phyloP scores from a whole-genome alignment of 2,329 filamentous ascomycete genomes.

The Eutypa lata region DNA sequence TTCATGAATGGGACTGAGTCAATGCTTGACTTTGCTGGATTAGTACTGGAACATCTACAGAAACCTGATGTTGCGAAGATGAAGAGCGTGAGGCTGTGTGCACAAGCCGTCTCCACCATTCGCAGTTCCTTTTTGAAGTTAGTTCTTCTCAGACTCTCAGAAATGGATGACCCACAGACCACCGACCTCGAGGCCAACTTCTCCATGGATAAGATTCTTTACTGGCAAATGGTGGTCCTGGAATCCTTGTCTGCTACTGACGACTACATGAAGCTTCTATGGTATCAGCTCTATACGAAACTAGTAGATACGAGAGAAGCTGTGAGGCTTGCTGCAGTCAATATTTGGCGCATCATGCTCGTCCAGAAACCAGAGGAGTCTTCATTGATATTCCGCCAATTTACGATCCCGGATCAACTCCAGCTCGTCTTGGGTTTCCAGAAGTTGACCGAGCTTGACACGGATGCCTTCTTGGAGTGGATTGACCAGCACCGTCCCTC shows the following conservation, averaged over 20 bases:
- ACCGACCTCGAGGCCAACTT: conserved; percentile 60
- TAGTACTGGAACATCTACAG: conserved; percentile 83
- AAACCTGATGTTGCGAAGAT: conserved; percentile 74
- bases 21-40: conserved; percentile 81
- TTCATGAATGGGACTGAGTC: conserved; percentile 85
- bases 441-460: conserved; percentile 82
- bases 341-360: conserved; percentile 85
- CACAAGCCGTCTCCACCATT: conserved; percentile 74
- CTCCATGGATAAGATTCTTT: conserved; percentile 82
- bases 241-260: conserved; percentile 73
- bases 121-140: conserved; percentile 75
- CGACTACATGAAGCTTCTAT: conserved; percentile 81
- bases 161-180: conserved; percentile 66
- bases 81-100: conserved; percentile 90
- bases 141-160: conserved; percentile 76
- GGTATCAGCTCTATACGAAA: conserved; percentile 90
- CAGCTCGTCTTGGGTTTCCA: conserved; percentile 74
- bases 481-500: conserved; percentile 77
- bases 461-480: conserved; percentile 84
- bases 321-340: conserved; percentile 73
- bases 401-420: conserved; percentile 66
- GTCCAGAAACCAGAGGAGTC: conserved; percentile 90
- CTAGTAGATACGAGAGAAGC: conserved; percentile 66
- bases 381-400: conserved; percentile 67
- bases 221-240: conserved; percentile 93